A percentile compares a stretch with the other conserved stretches of the same genome.
Evolutionary conservation across 208 protist genomes (phyloP).

Genomic region (Trypanosoma rangeli): DNA sequence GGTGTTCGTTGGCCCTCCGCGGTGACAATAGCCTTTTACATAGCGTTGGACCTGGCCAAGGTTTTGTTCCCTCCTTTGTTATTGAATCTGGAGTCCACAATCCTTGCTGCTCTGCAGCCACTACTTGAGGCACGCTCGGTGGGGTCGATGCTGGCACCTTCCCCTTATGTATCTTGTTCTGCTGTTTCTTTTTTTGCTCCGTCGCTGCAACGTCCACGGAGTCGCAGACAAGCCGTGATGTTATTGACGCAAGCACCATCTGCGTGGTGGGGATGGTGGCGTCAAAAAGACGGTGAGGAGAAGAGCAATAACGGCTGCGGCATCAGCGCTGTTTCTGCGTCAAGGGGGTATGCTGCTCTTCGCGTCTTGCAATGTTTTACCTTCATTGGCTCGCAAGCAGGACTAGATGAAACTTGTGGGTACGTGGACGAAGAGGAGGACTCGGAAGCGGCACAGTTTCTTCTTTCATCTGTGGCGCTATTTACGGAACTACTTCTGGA

Average conservation of each 20-base stretch:
- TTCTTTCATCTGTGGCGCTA: slow-evolving; percentile 19
- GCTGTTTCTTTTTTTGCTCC: neutral
- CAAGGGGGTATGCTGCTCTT: slow-evolving; percentile 21
- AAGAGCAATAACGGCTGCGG: neutral
- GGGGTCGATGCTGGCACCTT: neutral
- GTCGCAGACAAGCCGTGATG: slow-evolving; percentile 10
- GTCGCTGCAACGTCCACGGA: slow-evolving; percentile 1
- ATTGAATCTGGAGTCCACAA: slow-evolving; percentile 19
- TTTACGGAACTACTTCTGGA: slow-evolving; percentile 24
- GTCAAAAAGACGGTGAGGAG: neutral
- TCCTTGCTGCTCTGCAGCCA: slow-evolving; percentile 27
- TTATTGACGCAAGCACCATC: slow-evolving; percentile 24
- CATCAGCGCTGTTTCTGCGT: slow-evolving; percentile 17
- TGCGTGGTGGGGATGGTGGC: slow-evolving; percentile 23
- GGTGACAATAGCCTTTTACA: slow-evolving; percentile 13
- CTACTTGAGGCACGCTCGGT: slow-evolving; percentile 19
- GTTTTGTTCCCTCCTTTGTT: slow-evolving; percentile 22
- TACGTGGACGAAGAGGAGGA: neutral
- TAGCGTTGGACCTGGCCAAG: slow-evolving; percentile 25
- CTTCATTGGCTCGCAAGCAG: neutral
- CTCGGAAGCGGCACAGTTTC: slow-evolving; percentile 19
- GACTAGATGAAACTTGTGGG: neutral
- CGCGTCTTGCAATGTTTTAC: slow-evolving; percentile 21
- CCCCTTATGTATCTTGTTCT: neutral
- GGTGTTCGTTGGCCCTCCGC: slow-evolving; percentile 21